Base-by-base conservation (phyloP, 148 eudicot species). In the Cornus suecica region DNA sequence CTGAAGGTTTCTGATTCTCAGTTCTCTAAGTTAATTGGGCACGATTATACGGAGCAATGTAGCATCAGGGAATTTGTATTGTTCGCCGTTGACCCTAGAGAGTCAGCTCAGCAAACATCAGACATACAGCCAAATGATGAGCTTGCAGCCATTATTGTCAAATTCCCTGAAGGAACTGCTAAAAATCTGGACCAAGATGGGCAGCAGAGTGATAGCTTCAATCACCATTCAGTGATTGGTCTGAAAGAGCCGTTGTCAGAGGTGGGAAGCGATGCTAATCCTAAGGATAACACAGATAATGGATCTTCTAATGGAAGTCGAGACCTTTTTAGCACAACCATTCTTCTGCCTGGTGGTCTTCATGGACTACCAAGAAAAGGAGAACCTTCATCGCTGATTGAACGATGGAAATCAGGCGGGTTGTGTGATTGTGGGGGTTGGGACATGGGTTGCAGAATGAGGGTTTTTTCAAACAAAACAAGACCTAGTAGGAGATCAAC, bases 391-490 rank as follows among this genome's bases (percentile, higher is more conserved):
- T 78, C 91, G 25, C 66, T 92, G 62, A 83, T 90, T 29, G 82
- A 90, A 45, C 75, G 97, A 84, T 92, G 97, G 97, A 85, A 68
- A 72, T 90, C 90, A 2, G 87, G 91, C 58, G 97, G 97, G 65
- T 83, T 80, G n/a, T 92, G 97, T 79, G 97, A 92, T 67, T 92
- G 97, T 76, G 97, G 97, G 34, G 97, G 97, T 32, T 92, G 97
- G 97, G 97, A 92, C 81, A 31, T 92, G 66, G 97, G 97, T 76
- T 92, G 97, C 82, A 84, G 81, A 76, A 27, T 87, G 65, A 81
- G 85, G 70, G 76, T 89, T 74, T 84, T 87, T 58, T 60, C 80
- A 32, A 81, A 77, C 76, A 70, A 73, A 52, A 73, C 45, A 20
- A 81, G 78, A 68, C 22, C n/a, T 34, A 67, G 65, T 67, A 73